These are phyloP conservation scores for Coniochaeta prunicola DNA, from an alignment of 2,329 filamentous ascomycete species.

Conservation along the genomic window DNA sequence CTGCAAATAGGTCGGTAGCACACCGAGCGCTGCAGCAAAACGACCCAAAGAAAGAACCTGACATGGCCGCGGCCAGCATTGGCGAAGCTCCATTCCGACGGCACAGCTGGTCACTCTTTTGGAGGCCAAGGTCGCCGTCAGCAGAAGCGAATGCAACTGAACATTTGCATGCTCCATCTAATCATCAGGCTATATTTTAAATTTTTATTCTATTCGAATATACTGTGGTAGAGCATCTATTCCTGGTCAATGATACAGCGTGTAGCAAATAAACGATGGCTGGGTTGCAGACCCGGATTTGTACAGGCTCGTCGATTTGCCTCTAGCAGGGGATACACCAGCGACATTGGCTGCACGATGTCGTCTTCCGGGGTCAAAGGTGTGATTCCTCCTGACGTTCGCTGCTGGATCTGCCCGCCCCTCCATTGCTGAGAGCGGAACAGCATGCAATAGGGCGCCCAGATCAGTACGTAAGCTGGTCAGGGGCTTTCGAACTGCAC, in stretches of 20 bases:
- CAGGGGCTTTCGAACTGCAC: neutral
- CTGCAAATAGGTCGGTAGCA: neutral
- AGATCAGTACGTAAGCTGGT: neutral
- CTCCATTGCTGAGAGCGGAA: neutral
- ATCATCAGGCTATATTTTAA: neutral
- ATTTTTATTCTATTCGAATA: no score
- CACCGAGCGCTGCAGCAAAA: neutral
- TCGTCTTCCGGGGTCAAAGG: neutral
- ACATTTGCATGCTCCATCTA: neutral
- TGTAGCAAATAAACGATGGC: neutral
- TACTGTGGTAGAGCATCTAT: neutral
- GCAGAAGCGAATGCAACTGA: neutral
- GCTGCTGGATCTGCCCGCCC: neutral
- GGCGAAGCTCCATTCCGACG: slow-evolving; percentile 1
- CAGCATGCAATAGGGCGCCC: neutral
- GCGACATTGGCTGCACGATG: neutral
- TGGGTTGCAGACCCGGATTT: neutral
- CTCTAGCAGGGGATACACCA: neutral
- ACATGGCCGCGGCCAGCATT: slow-evolving; percentile 2
- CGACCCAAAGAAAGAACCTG: neutral
- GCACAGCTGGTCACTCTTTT: neutral
- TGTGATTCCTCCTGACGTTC: neutral
- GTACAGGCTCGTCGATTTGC: neutral
- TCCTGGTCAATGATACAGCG: neutral
- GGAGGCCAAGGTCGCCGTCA: neutral